Evolutionary conservation across 352 stramenopile species (phyloP).

Genomic region (Globisporangium uncinulatum): DNA sequence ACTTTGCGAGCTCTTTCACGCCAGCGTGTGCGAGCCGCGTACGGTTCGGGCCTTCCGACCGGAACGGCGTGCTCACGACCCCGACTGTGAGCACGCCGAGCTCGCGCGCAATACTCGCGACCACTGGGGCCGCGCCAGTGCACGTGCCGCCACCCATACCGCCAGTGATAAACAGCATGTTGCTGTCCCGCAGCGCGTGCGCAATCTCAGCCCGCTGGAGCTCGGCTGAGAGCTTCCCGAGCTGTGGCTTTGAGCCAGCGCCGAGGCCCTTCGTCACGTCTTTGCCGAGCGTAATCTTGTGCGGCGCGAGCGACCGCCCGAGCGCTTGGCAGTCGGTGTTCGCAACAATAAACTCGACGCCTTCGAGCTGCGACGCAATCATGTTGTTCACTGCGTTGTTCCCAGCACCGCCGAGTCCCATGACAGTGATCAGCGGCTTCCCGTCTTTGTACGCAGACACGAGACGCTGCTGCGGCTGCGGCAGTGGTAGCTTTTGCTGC

Average conservation of each 20-base stretch:
- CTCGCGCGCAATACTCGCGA: slow-evolving; percentile 91
- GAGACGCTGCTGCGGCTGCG: slow-evolving; percentile 19
- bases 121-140: slow-evolving; percentile 89
- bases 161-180: slow-evolving; percentile 96
- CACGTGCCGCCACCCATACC: slow-evolving; percentile 94
- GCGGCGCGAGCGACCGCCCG: slow-evolving; percentile 64
- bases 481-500: no score
- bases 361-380: slow-evolving; percentile 83
- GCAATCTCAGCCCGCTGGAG: slow-evolving; percentile 89
- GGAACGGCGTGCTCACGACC: slow-evolving; percentile 96
- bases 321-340: slow-evolving; percentile 95
- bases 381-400: slow-evolving; percentile 90
- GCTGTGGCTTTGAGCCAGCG: slow-evolving; percentile 72
- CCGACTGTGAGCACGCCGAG: slow-evolving; percentile 92
- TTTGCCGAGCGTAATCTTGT: slow-evolving; percentile 81
- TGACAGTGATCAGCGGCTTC: slow-evolving; percentile 83
- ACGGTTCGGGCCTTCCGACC: slow-evolving; percentile 92
- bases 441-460: slow-evolving; percentile 68
- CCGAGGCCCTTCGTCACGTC: slow-evolving; percentile 82
- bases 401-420: slow-evolving; percentile 73
- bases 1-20: slow-evolving; percentile 89
- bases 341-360: slow-evolving; percentile 94
- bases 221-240: slow-evolving; percentile 79
- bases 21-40: slow-evolving; percentile 91
- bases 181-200: slow-evolving; percentile 85